Base-by-base conservation (phyloP, 108 stramenopile species). In the Nitzschia inconspicua region DNA sequence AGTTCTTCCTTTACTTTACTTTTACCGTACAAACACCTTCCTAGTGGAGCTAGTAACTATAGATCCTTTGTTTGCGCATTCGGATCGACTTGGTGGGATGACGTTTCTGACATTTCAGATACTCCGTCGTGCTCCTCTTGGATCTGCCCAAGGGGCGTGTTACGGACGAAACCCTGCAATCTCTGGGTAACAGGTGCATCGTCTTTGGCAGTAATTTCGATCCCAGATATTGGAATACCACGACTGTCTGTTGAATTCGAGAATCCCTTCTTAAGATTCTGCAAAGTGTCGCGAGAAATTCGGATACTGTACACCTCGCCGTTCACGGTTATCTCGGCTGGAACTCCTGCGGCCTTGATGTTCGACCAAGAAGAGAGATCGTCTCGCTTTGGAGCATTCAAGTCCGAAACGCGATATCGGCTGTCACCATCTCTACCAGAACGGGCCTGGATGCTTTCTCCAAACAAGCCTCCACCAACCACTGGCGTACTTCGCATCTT, bases 381-480 rank as follows among this genome's bases (percentile, higher is more conserved):
- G 30, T 42, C 60, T 24, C 32, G 30, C 30, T 59, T 41, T 31
- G 46, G 31, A 2, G 73, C 55, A 36, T 41, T 36, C 64, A 25
- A 26, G 32, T 62, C 54, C 28, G 73, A 59, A 44, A 77, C 53
- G 13, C 62, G 51, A 35, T 68, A 77, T 18, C 73, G 20, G 3
- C 29, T 16, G 0, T 8, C 6, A 19, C 20, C 64, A 20, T 65
- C 64, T 41, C 64, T 24, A 19, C 64, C 64, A 46, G 54, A 56
- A 16, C 44, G 30, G 14, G 56, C 66, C 16, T 65, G 50, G 22
- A 40, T 56, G 6, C 22, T 18, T 47, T 96, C 96, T 40, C 96
- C 97, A 57, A 98, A 98, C 20, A 96, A 93, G 0, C 96, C 98
- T 59, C 92, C 92, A 47, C 98, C 98, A 57, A 99, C 96, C 47